Evolutionary conservation across 192 early-diverging fungal species (phyloP).

Genomic region (Jimgerdemannia lactiflua): DNA sequence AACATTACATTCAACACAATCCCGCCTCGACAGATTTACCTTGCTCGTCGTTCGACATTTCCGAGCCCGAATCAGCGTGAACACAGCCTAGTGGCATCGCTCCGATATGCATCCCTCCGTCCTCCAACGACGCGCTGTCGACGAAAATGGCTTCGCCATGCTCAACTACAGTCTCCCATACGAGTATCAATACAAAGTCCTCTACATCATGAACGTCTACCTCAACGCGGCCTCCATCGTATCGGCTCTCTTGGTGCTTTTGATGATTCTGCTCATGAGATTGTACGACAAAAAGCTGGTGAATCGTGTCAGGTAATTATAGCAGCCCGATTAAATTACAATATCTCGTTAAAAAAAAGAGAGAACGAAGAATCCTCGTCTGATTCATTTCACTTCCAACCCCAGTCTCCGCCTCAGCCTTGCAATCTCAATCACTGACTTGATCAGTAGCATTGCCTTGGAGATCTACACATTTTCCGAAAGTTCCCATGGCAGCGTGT

Average conservation of each 20-base stretch:
- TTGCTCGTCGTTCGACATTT: too few relatives aligned
- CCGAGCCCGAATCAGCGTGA: too few relatives aligned
- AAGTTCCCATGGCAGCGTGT: not conserved
- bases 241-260: not conserved
- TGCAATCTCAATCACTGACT: constrained; percentile 10
- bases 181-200: not conserved
- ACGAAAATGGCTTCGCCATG: not conserved
- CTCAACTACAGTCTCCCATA: not conserved
- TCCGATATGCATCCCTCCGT: too few relatives aligned
- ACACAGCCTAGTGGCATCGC: too few relatives aligned
- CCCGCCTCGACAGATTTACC: too few relatives aligned
- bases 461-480: constrained; percentile 6
- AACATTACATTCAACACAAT: too few relatives aligned
- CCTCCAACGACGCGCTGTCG: too few relatives aligned
- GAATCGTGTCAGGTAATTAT: constrained; percentile 8
- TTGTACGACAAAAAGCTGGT: constrained; percentile 16
- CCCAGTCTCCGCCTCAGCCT: constrained; percentile 11
- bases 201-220: not conserved
- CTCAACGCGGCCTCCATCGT: not conserved
- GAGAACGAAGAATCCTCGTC: not conserved
- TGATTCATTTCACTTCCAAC: not conserved
- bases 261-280: constrained; percentile 1
- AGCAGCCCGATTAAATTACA: not conserved
- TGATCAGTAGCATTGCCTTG: constrained; percentile 6
- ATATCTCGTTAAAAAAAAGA: not conserved